These are phyloP conservation scores for Teunomyces cretensis DNA, from an alignment of 805 yeast species.

Conservation along the genomic window DNA sequence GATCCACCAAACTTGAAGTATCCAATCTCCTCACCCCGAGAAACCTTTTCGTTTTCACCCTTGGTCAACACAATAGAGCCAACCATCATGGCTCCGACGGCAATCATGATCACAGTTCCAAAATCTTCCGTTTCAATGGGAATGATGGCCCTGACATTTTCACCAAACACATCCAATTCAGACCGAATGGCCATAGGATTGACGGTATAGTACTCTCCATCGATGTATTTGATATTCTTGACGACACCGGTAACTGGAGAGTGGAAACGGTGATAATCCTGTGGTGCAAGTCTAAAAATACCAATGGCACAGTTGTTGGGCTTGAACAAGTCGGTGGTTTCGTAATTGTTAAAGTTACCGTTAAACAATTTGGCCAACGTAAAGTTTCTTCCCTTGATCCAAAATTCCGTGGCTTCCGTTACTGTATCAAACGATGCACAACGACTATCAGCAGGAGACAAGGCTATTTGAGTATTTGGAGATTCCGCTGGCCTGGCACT, in stretches of 20 bases:
- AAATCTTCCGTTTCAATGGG: conserved; percentile 76
- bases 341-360: conserved; percentile 44
- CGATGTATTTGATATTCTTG: conserved; percentile 64
- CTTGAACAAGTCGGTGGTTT: conserved; percentile 32
- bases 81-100: conserved; percentile 99
- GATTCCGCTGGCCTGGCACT: conserved; percentile 73
- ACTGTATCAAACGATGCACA: conserved; percentile 67
- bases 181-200: conserved; percentile 97
- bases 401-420: conserved; percentile 62
- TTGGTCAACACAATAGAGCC: conserved; percentile 82
- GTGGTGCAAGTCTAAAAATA: conserved; percentile 90
- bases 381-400: conserved; percentile 89
- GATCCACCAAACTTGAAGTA: conserved; percentile 97
- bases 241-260: conserved; percentile 77
- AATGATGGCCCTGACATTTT: conserved; percentile 75
- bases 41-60: conserved; percentile 54
- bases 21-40: conserved; percentile 82
- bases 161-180: conserved; percentile 87
- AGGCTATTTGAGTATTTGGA: conserved; percentile 47
- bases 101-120: conserved; percentile 73
- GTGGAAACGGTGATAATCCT: conserved; percentile 94
- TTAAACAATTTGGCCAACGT: conserved; percentile 61
- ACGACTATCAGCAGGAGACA: conserved; percentile 88
- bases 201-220: conserved; percentile 93
- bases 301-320: conserved; percentile 59